These are phyloP conservation scores for Alternaria infectoria DNA, from an alignment of 2,329 filamentous ascomycete species.

Conservation along the genomic window DNA sequence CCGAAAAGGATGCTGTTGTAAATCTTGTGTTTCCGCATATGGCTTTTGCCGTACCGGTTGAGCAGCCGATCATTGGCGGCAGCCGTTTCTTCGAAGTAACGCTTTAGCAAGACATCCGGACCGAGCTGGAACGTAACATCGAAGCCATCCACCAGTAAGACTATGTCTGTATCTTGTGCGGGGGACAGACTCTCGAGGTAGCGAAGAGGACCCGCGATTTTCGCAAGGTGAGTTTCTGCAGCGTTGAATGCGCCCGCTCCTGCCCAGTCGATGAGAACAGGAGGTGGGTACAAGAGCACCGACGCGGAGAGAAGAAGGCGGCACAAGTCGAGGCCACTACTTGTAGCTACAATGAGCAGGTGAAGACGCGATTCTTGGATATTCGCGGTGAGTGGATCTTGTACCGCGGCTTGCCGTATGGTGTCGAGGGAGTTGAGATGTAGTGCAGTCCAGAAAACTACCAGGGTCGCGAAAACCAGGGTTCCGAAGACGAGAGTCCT, in stretches of 20 bases:
- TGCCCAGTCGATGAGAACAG: slow-evolving; percentile 1
- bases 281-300: slow-evolving; percentile 1
- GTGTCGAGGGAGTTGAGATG: background rate
- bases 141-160: slow-evolving; percentile 1
- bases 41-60: background rate
- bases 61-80: background rate
- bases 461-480: background rate
- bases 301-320: slow-evolving; percentile 1
- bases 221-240: slow-evolving; percentile 1
- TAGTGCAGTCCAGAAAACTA: background rate
- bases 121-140: slow-evolving; percentile 3
- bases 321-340: slow-evolving; percentile 1
- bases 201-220: slow-evolving; percentile 1
- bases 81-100: slow-evolving; percentile 1
- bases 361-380: background rate
- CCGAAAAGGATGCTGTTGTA: slow-evolving; percentile 5
- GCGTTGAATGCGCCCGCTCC: slow-evolving; percentile 1
- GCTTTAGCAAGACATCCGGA: slow-evolving; percentile 1
- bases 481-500: background rate
- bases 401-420: background rate
- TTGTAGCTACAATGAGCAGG: slow-evolving; percentile 1
- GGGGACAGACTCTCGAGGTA: background rate
- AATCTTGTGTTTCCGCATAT: background rate
- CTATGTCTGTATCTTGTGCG: background rate
- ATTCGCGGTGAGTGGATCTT: background rate